Evolutionary conservation across 345 rosid species (phyloP).

Genomic region (Bretschneidera sinensis): DNA sequence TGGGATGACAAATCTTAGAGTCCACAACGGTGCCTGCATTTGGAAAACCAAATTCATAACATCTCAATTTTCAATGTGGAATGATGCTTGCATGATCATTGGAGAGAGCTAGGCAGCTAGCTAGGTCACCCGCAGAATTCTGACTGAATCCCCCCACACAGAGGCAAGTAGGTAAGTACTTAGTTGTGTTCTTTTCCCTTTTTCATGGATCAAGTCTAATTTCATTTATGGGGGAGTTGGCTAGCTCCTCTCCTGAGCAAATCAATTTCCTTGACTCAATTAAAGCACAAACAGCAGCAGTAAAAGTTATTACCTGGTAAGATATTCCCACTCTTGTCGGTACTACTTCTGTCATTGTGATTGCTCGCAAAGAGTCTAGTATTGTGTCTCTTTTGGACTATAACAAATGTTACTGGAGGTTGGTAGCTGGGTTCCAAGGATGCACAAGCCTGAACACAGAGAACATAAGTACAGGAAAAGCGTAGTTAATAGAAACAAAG

Average conservation of each 20-base stretch:
- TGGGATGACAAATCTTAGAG: slow-evolving; percentile 40
- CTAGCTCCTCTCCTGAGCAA: too few relatives aligned
- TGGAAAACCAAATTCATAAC: not conserved
- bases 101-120: too few relatives aligned
- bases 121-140: too few relatives aligned
- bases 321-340: slow-evolving; percentile 39
- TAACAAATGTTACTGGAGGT: slow-evolving; percentile 43
- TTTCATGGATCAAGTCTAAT: too few relatives aligned
- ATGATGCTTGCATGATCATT: too few relatives aligned
- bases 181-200: too few relatives aligned
- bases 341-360: slow-evolving; percentile 27
- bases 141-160: too few relatives aligned
- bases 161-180: not conserved
- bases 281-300: not conserved
- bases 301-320: slow-evolving; percentile 30
- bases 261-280: not conserved
- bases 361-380: slow-evolving; percentile 38
- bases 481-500: not conserved
- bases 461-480: slow-evolving; percentile 7
- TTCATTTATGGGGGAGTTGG: not conserved
- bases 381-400: slow-evolving; percentile 44
- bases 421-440: slow-evolving; percentile 34
- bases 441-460: slow-evolving; percentile 32
- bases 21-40: slow-evolving; percentile 42
- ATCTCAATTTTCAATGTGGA: slow-evolving; percentile 4